Evolutionary conservation across 352 stramenopile genomes (phyloP), one percentile per base, ranked within the genome.

Genomic region (Phytophthora crassamura): DNA sequence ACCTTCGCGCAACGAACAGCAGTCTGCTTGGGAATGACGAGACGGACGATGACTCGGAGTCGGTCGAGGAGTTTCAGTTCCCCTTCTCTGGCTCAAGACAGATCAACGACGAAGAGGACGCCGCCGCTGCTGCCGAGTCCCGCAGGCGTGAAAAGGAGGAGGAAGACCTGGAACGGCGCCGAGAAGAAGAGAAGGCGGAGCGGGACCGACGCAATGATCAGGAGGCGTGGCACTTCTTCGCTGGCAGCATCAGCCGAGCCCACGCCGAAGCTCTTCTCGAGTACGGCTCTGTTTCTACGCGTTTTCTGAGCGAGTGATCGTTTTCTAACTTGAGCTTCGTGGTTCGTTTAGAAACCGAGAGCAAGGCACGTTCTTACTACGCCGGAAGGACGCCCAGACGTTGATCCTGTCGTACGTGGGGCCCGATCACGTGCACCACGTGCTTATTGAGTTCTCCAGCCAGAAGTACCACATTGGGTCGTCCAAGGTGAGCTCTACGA

Each of bases 401-500:
- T 58, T 95, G 20, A 78, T 95, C 41, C 67, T 95, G n/a, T 95
- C 87, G 42, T 95, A 95, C 35, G 56, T 90, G 8, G 84, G 86
- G 1, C 41, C 62, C 0, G 62, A 72, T 7, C 80, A 95, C 38
- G 72, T 91, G n/a, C 87, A 94, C 51, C 87, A 95, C 52, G 87
- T 91, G 30, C 73, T 95, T 2, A 87, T 95, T 28, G 87, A 93
- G 59, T 95, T 72, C 53, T 71, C 79, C 5, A 76, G 85, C 38
- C 77, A 87, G 34, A 74, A 69, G 52, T 95, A 94, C 53, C 82
- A 93, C 51, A 78, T 95, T 25, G 87, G 87, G 1, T 84, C 84
- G 5, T 85, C 87, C 30, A 93, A 91, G 75, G 86, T 94, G 61
- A 34, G 50, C 5, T 40, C 54, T 7, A 39, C 45, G 20, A 38